A percentile compares a stretch with the other conserved stretches of the same genome.
Conservation (phyloP, 257 asterid species). For the Penstemon davidsonii region DNA sequence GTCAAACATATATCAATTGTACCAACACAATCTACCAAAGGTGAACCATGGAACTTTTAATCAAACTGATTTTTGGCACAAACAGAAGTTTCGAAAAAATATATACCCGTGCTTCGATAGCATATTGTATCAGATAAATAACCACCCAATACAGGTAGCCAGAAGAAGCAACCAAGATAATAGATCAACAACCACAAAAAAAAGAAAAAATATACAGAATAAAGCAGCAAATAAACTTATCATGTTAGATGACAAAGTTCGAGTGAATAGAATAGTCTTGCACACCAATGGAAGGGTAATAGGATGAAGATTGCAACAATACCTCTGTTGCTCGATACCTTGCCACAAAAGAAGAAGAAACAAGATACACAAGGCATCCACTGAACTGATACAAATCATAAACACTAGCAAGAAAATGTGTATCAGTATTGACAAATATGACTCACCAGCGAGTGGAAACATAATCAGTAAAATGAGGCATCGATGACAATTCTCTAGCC, state of each 20-base stretch:
- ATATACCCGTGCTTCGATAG: neutral
- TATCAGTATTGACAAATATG: slow-evolving; percentile 14
- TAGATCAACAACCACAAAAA: slow-evolving; percentile 18
- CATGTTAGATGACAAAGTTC: neutral
- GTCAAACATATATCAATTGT: no score
- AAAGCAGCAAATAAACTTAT: neutral
- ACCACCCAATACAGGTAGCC: neutral
- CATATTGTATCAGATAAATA: neutral
- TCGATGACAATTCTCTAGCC: slow-evolving; percentile 89
- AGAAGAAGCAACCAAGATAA: slow-evolving; percentile 13
- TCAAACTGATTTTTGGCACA: neutral
- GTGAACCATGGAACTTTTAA: neutral
- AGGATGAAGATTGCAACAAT: slow-evolving; percentile 69
- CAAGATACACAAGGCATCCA: slow-evolving; percentile 21
- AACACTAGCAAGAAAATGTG: slow-evolving; percentile 6
- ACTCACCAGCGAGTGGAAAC: slow-evolving; percentile 98
- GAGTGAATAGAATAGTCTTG: slow-evolving; percentile 16
- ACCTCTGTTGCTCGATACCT: slow-evolving; percentile 99
- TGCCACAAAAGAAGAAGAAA: slow-evolving; percentile 16
- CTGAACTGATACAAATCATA: slow-evolving; percentile 20
- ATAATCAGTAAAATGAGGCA: slow-evolving; percentile 94
- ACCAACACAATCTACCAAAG: neutral
- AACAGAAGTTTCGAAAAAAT: neutral
- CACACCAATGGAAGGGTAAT: slow-evolving; percentile 91
- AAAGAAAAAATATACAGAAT: neutral